Conservation (phyloP, 108 stramenopile genomes). For the Schizochytrium sp. region DNA sequence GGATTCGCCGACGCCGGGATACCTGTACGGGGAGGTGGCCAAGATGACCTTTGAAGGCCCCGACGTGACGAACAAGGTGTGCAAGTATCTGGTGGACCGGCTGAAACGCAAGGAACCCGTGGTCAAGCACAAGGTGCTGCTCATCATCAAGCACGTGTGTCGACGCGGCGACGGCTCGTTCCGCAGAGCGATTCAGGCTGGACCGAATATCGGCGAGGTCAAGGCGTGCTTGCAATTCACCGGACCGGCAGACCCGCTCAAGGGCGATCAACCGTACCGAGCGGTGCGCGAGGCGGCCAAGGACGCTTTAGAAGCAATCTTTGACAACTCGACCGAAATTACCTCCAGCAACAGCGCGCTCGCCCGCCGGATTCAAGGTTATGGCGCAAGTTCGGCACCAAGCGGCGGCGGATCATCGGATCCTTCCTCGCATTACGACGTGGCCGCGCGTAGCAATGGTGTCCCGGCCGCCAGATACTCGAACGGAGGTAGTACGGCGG, state of each 20-base stretch:
- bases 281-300: constrained; percentile 80
- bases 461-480: not conserved
- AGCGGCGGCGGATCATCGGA: constrained; percentile 22
- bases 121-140: constrained; percentile 77
- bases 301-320: constrained; percentile 85
- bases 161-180: constrained; percentile 60
- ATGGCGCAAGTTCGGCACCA: constrained; percentile 27
- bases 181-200: constrained; percentile 33
- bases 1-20: constrained; percentile 87
- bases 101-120: constrained; percentile 75
- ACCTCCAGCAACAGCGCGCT: constrained; percentile 12
- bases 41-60: constrained; percentile 70
- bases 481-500: constrained; percentile 27
- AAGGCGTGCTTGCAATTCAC: constrained; percentile 75
- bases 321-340: constrained; percentile 49
- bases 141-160: constrained; percentile 78
- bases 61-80: constrained; percentile 62
- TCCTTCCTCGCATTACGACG: not conserved
- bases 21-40: constrained; percentile 90
- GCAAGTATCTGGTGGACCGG: constrained; percentile 58
- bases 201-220: constrained; percentile 54
- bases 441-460: constrained; percentile 13
- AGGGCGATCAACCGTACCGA: constrained; percentile 81
- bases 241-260: constrained; percentile 82
- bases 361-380: constrained; percentile 21